Conservation (phyloP, 176 grass and related monocot genomes). For the Oryza officinalis region DNA sequence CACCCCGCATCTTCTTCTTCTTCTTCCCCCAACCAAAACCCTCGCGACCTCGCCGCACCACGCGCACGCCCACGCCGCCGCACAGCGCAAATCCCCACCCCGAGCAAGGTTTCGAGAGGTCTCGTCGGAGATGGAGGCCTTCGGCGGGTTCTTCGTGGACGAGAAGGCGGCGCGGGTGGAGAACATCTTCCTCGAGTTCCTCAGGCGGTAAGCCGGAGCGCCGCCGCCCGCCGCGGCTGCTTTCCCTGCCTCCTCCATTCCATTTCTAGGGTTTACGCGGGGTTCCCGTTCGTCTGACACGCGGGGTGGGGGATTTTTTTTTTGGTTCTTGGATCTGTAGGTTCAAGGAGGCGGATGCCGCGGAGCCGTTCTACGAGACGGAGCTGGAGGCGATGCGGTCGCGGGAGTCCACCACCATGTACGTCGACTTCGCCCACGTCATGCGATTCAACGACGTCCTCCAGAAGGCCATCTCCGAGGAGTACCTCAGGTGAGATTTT, state of each 20-base stretch:
- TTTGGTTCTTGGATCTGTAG: conserved; percentile 36
- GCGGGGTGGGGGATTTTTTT: neutral
- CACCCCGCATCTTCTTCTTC: conserved; percentile 9
- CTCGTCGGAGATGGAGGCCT: conserved; percentile 68
- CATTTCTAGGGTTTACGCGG: conserved; percentile 8
- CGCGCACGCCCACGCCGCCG: neutral
- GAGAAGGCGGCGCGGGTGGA: conserved; percentile 95
- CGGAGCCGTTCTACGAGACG: conserved; percentile 78
- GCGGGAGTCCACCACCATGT: conserved; percentile 89
- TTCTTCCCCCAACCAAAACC: conserved; percentile 32
- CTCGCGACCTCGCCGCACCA: neutral
- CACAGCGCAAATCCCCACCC: neutral
- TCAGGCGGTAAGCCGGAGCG: conserved; percentile 56
- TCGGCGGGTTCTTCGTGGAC: conserved; percentile 83
- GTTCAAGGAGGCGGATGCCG: conserved; percentile 67
- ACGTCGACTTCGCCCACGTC: conserved; percentile 91
- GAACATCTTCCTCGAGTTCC: conserved; percentile 98
- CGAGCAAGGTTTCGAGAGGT: conserved; percentile 17
- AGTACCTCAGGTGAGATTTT: conserved; percentile 75
- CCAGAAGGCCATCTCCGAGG: conserved; percentile 89
- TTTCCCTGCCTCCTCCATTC: neutral
- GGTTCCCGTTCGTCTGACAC: neutral
- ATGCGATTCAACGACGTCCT: conserved; percentile 97
- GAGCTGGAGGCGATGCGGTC: conserved; percentile 86
- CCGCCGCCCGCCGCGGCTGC: neutral